A percentile compares a stretch with the other conserved stretches of the same genome.
These are phyloP conservation scores for Dactylellina drechsleri DNA, from an alignment of 2,329 filamentous ascomycete species.

Conservation along the genomic window DNA sequence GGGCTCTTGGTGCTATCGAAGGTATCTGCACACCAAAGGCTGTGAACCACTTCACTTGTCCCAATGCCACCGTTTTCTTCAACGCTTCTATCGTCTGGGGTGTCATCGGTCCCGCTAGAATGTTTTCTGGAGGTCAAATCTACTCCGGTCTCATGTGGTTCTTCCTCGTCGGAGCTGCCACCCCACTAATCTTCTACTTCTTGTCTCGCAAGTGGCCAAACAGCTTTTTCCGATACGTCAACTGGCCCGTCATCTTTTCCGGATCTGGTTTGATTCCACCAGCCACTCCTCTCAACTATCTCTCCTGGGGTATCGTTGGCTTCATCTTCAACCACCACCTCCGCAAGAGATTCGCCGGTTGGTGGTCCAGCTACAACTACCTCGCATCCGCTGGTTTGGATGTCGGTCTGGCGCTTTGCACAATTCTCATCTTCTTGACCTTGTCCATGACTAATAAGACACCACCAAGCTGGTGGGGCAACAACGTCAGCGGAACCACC, in stretches of 20 bases:
- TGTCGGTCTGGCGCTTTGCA: conserved; percentile 73
- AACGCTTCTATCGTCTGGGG: conserved; percentile 79
- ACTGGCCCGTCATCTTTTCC: conserved; percentile 75
- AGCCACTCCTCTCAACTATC: conserved; percentile 76
- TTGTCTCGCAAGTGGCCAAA: conserved; percentile 72
- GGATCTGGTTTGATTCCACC: conserved; percentile 73
- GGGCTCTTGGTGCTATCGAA: conserved; percentile 71
- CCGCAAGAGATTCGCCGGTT: conserved; percentile 72
- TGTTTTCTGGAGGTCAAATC: conserved; percentile 72
- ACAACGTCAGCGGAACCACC: conserved; percentile 65
- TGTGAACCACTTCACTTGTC: conserved; percentile 70
- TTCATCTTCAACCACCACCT: conserved; percentile 76
- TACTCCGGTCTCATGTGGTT: conserved; percentile 76
- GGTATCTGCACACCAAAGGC: conserved; percentile 72
- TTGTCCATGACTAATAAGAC: conserved; percentile 70
- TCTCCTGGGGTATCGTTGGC: conserved; percentile 75
- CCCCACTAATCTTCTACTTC: conserved; percentile 72
- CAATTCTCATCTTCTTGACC: conserved; percentile 76
- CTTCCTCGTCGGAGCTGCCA: conserved; percentile 73
- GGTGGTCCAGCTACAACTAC: conserved; percentile 84
- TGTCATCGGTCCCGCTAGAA: conserved; percentile 75
- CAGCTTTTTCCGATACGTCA: conserved; percentile 73
- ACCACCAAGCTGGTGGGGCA: conserved; percentile 73
- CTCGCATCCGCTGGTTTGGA: conserved; percentile 77
- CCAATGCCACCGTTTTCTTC: conserved; percentile 71